phyloP scores from a whole-genome alignment of 2,329 filamentous ascomycete genomes.

The Neurospora sp. region DNA sequence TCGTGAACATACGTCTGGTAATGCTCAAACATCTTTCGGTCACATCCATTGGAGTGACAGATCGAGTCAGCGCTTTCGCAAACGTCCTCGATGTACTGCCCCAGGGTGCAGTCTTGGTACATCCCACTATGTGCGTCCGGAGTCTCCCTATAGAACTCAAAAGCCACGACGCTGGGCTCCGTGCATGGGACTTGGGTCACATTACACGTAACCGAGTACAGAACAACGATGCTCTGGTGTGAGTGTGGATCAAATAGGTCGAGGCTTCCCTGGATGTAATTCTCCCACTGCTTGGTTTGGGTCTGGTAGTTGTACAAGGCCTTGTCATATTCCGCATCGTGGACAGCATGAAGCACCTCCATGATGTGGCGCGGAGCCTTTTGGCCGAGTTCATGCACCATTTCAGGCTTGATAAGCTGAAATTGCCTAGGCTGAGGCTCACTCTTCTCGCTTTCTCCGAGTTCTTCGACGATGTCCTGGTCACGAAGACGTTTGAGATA shows the following conservation, averaged over 20 bases:
- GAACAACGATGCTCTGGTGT: slow-evolving; percentile 90
- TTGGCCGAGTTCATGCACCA: slow-evolving; percentile 79
- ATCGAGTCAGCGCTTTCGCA: slow-evolving; percentile 66
- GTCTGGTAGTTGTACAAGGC: slow-evolving; percentile 88
- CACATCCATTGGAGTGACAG: slow-evolving; percentile 77
- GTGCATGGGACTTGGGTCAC: slow-evolving; percentile 87
- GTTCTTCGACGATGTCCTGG: slow-evolving; percentile 53
- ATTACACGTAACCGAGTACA: slow-evolving; percentile 91
- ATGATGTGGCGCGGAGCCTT: slow-evolving; percentile 78
- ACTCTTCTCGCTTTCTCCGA: slow-evolving; percentile 48
- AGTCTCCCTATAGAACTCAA: slow-evolving; percentile 91
- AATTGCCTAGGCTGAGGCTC: slow-evolving; percentile 57
- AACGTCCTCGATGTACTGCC: slow-evolving; percentile 89
- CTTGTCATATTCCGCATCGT: slow-evolving; percentile 95
- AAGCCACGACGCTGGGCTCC: slow-evolving; percentile 79
- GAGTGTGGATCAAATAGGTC: slow-evolving; percentile 91
- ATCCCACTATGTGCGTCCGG: slow-evolving; percentile 51
- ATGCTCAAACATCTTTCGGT: slow-evolving; percentile 81
- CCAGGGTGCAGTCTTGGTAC: slow-evolving; percentile 83
- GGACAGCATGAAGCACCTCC: slow-evolving; percentile 87
- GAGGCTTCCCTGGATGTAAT: slow-evolving; percentile 78
- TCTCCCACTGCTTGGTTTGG: slow-evolving; percentile 93
- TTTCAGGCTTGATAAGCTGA: slow-evolving; percentile 85
- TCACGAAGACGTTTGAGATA: slow-evolving; percentile 78
- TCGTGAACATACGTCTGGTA: slow-evolving; percentile 96